Conservation (phyloP, 225 moss, liverwort and hornwort species). For the Physcomitrellopsis africana region DNA sequence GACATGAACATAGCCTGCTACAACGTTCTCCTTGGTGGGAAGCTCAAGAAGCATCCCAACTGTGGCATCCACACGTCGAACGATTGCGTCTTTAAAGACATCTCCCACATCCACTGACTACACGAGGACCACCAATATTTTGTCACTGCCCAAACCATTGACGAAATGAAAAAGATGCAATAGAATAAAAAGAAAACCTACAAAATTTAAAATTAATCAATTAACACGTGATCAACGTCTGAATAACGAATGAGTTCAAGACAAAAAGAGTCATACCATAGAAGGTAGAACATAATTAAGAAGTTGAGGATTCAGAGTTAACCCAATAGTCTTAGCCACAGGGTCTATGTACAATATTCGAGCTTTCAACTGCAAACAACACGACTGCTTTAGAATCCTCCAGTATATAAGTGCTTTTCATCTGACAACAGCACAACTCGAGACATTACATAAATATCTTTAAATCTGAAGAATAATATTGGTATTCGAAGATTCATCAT, state of each 20-base stretch:
- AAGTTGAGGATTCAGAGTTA: constrained; percentile 85
- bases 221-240: no score
- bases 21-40: constrained; percentile 55
- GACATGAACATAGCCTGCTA: constrained; percentile 91
- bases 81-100: constrained; percentile 64
- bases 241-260: background rate
- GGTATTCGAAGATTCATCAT: no score
- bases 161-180: background rate
- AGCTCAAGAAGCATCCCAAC: constrained; percentile 93
- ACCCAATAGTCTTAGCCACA: constrained; percentile 70
- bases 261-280: constrained; percentile 51
- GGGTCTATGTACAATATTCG: constrained; percentile 85
- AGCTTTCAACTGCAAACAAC: constrained; percentile 75
- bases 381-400: constrained; percentile 8
- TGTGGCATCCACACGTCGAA: constrained; percentile 83
- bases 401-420: background rate
- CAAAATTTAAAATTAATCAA: background rate
- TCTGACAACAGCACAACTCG: background rate
- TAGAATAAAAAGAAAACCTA: constrained; percentile 2
- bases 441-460: background rate
- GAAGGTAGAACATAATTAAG: constrained; percentile 55
- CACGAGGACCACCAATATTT: constrained; percentile 24
- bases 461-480: no score
- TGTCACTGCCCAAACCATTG: constrained; percentile 1
- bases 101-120: constrained; percentile 70